Evolutionary conservation across 805 yeast genomes (phyloP).

Genomic region (Candida suzukii): DNA sequence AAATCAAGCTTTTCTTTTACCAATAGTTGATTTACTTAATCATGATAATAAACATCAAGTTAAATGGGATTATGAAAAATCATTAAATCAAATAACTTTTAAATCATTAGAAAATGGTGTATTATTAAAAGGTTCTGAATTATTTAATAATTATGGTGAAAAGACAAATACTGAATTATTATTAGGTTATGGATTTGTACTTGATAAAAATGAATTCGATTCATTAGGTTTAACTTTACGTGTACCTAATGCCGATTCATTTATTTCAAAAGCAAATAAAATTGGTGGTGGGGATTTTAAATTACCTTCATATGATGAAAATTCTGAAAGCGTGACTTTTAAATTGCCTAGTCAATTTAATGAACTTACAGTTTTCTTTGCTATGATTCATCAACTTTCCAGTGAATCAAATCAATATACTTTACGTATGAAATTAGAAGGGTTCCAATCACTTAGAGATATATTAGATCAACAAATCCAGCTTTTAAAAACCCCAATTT

Average conservation of each 20-base stretch:
- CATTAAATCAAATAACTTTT: no score
- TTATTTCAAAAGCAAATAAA: slow-evolving; percentile 20
- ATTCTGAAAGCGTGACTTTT: slow-evolving; percentile 31
- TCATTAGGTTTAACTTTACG: slow-evolving; percentile 53
- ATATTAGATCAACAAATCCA: slow-evolving; percentile 47
- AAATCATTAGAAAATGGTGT: slow-evolving; percentile 24
- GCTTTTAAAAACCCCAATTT: slow-evolving; percentile 29
- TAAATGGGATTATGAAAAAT: slow-evolving; percentile 47
- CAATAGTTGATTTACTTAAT: slow-evolving; percentile 71
- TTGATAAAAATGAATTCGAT: slow-evolving; percentile 46
- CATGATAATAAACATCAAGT: slow-evolving; percentile 58
- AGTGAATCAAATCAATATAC: slow-evolving; percentile 40
- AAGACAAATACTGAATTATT: slow-evolving; percentile 58
- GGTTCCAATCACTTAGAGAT: slow-evolving; percentile 43
- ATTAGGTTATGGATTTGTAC: slow-evolving; percentile 73
- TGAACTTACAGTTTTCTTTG: slow-evolving; percentile 43
- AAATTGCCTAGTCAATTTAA: slow-evolving; percentile 15
- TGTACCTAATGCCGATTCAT: slow-evolving; percentile 27
- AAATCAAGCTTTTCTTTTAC: slow-evolving; percentile 61
- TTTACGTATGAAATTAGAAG: slow-evolving; percentile 53
- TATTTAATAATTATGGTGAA: slow-evolving; percentile 81
- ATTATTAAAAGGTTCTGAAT: slow-evolving; percentile 42
- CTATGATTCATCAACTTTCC: slow-evolving; percentile 40
- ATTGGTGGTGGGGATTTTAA: slow-evolving; percentile 36
- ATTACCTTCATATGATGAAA: slow-evolving; percentile 33